Evolutionary conservation across 352 stramenopile genomes (phyloP).

Genomic region (Pythium periplocum): DNA sequence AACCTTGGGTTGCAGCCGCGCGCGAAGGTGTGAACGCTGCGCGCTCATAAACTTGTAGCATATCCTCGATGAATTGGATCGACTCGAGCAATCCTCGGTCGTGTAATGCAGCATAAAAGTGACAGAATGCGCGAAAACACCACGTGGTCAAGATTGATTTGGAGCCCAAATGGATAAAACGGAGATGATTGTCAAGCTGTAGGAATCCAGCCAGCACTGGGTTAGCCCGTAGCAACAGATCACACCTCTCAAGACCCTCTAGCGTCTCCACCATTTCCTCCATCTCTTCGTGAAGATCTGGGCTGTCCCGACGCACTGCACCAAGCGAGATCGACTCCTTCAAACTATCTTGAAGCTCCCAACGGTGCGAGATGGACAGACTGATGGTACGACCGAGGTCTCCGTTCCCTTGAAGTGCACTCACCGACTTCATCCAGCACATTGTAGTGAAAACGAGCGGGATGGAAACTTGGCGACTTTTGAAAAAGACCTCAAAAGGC

Average conservation of each 20-base stretch:
- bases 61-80: constrained; percentile 25
- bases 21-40: constrained; percentile 29
- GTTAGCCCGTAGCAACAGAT: constrained; percentile 16
- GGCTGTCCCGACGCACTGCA: constrained; percentile 10
- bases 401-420: constrained; percentile 18
- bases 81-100: constrained; percentile 6
- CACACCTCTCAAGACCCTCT: constrained; percentile 2
- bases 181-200: constrained; percentile 22
- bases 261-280: neutral
- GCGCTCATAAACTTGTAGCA: constrained; percentile 19
- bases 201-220: constrained; percentile 20
- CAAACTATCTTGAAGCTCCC: constrained; percentile 15
- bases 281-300: constrained; percentile 11
- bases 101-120: constrained; percentile 22
- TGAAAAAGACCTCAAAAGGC: constrained; percentile 21
- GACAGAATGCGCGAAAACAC: constrained; percentile 17
- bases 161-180: constrained; percentile 16
- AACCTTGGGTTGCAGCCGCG: constrained; percentile 16
- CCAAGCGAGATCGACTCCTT: constrained; percentile 13
- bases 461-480: constrained; percentile 15
- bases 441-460: constrained; percentile 23
- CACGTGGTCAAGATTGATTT: constrained; percentile 24
- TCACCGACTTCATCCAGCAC: constrained; percentile 26
- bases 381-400: constrained; percentile 17
- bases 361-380: constrained; percentile 18